phyloP scores from a whole-genome alignment of 2,329 filamentous ascomycete species.

The Ophiostoma pallidulum region DNA sequence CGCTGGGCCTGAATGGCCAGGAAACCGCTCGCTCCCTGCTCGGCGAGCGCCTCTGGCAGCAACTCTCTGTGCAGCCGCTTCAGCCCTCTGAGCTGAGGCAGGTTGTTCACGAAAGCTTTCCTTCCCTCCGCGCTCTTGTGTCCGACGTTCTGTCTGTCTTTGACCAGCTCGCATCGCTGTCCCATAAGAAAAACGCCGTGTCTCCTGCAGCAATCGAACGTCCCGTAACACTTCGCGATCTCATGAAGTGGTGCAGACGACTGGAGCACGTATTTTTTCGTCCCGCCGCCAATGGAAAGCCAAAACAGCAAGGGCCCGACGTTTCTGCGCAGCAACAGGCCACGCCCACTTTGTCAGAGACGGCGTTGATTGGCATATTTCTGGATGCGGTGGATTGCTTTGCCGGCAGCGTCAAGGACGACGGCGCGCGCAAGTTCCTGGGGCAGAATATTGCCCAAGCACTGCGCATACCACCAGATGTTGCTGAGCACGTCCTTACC shows the following conservation, averaged over 20 bases:
- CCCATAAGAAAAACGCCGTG: background rate
- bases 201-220: slow-evolving; percentile 32
- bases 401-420: slow-evolving; percentile 65
- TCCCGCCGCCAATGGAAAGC: background rate
- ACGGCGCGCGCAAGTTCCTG: slow-evolving; percentile 48
- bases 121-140: slow-evolving; percentile 55
- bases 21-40: slow-evolving; percentile 66
- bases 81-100: slow-evolving; percentile 60
- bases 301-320: slow-evolving; percentile 45
- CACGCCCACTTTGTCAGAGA: slow-evolving; percentile 50
- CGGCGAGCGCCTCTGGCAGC: slow-evolving; percentile 78
- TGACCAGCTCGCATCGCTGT: slow-evolving; percentile 35
- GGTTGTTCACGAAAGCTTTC: slow-evolving; percentile 63
- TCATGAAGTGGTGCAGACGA: slow-evolving; percentile 85
- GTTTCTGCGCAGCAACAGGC: slow-evolving; percentile 52
- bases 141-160: slow-evolving; percentile 52
- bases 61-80: slow-evolving; percentile 59
- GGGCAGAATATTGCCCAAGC: slow-evolving; percentile 70
- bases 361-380: slow-evolving; percentile 72
- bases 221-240: slow-evolving; percentile 52
- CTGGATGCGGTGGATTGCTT: slow-evolving; percentile 92
- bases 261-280: slow-evolving; percentile 54
- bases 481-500: slow-evolving; percentile 66
- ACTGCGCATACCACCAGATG: slow-evolving; percentile 75
- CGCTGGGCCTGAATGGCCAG: slow-evolving; percentile 55